Percentiles rank a stretch among this genome's conserved stretches.
phyloP scores from a whole-genome alignment of 805 yeast species.

The Ogataea haglerorum region DNA sequence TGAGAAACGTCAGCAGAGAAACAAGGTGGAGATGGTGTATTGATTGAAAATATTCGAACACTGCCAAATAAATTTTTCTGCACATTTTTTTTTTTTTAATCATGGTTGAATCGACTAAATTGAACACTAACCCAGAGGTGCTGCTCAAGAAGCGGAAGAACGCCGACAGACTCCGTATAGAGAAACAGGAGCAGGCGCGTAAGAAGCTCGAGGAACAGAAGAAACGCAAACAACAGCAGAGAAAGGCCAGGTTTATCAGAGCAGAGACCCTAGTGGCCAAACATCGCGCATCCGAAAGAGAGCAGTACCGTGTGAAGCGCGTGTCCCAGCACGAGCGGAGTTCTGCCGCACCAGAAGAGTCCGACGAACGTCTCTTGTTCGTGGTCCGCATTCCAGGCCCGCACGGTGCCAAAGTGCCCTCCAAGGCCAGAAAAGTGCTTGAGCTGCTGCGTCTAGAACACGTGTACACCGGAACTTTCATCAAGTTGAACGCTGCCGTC shows the following conservation, averaged over 20 bases:
- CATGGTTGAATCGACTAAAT: slow-evolving; percentile 31
- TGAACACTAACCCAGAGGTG: slow-evolving; percentile 72
- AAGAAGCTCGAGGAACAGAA: slow-evolving; percentile 45
- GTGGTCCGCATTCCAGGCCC: slow-evolving; percentile 68
- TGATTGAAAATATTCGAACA: slow-evolving; percentile 9
- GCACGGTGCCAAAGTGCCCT: slow-evolving; percentile 61
- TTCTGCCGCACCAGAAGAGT: slow-evolving; percentile 26
- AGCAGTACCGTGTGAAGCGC: slow-evolving; percentile 62
- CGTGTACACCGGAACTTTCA: slow-evolving; percentile 67
- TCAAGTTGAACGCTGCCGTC: slow-evolving; percentile 57
- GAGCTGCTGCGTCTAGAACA: slow-evolving; percentile 57
- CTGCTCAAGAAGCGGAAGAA: slow-evolving; percentile 75
- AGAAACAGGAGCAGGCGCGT: slow-evolving; percentile 65
- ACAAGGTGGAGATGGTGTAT: slow-evolving; percentile 31
- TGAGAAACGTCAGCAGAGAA: slow-evolving; percentile 21
- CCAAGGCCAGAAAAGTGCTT: slow-evolving; percentile 57
- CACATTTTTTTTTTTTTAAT: slow-evolving; percentile 9
- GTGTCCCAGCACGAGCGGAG: slow-evolving; percentile 51
- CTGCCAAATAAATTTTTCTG: slow-evolving; percentile 2
- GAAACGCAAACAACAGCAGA: slow-evolving; percentile 40
- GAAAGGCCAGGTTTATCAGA: slow-evolving; percentile 58
- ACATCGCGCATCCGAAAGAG: slow-evolving; percentile 62
- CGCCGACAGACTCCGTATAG: slow-evolving; percentile 68
- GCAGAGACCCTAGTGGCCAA: slow-evolving; percentile 72
- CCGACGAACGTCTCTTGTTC: slow-evolving; percentile 52